Conservation (phyloP, 345 rosid genomes). For the Salix exigua region DNA sequence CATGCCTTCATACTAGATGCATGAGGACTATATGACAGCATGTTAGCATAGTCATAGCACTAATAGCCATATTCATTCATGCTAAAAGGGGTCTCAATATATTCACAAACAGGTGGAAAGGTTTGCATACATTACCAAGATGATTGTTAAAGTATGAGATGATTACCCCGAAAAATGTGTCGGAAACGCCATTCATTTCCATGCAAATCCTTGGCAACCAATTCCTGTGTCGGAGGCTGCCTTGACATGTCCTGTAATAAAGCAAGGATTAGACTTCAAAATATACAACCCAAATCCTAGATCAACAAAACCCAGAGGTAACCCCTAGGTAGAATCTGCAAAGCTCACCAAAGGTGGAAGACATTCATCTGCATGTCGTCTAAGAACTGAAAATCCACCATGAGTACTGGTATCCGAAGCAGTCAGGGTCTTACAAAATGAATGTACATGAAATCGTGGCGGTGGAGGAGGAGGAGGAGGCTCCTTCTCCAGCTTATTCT, state of each 20-base stretch:
- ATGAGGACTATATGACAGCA: neutral
- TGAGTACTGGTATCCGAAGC: constrained; percentile 68
- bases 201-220: constrained; percentile 62
- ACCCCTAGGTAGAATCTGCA: neutral
- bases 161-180: constrained; percentile 53
- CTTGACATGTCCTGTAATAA: constrained; percentile 52
- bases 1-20: neutral
- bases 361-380: constrained; percentile 67
- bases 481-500: constrained; percentile 31
- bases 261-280: neutral
- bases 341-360: constrained; percentile 51
- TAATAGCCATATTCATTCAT: neutral
- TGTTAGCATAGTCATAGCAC: neutral
- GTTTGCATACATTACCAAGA: neutral
- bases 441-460: constrained; percentile 38
- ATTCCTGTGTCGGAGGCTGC: constrained; percentile 66
- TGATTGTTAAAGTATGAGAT: neutral
- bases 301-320: neutral
- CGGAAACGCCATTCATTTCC: constrained; percentile 57
- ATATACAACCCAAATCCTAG: neutral
- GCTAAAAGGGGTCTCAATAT: neutral
- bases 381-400: constrained; percentile 61
- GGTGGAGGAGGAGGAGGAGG: constrained; percentile 16
- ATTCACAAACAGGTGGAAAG: neutral
- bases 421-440: constrained; percentile 55